Conservation (phyloP, 108 stramenopile species). For the Licmophora abbreviata region DNA sequence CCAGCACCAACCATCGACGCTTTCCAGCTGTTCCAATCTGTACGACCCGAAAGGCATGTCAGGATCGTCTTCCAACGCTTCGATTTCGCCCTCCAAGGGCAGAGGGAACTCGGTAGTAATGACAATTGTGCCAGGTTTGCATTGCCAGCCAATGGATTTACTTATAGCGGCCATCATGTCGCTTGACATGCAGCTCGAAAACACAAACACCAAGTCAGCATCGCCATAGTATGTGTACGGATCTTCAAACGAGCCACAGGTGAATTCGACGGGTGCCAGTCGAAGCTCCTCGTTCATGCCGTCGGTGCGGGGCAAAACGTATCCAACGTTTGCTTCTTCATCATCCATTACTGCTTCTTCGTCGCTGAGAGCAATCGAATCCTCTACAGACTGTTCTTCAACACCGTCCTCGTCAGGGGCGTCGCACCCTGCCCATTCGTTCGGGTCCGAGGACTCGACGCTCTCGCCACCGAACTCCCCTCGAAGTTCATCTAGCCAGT, state of each 20-base stretch:
- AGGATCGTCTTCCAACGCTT: slow-evolving; percentile 32
- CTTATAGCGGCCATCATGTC: slow-evolving; percentile 34
- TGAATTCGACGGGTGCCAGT: slow-evolving; percentile 49
- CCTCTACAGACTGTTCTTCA: not conserved
- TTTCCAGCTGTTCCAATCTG: slow-evolving; percentile 54
- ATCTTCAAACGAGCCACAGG: slow-evolving; percentile 66
- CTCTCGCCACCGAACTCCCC: not conserved
- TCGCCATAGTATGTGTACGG: slow-evolving; percentile 67
- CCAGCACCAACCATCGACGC: slow-evolving; percentile 52
- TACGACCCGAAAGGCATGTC: slow-evolving; percentile 42
- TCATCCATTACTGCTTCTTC: not conserved
- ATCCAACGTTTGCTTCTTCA: not conserved
- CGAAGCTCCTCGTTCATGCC: not conserved
- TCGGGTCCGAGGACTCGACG: not conserved
- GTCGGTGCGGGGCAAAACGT: not conserved
- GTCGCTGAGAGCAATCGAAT: not conserved
- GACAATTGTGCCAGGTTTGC: slow-evolving; percentile 62
- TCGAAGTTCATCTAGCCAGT: not conserved
- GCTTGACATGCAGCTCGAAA: slow-evolving; percentile 56
- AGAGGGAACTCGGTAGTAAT: slow-evolving; percentile 73
- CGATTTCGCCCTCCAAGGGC: slow-evolving; percentile 22
- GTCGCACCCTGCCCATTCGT: not conserved
- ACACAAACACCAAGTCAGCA: slow-evolving; percentile 63
- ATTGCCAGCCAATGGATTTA: slow-evolving; percentile 58
- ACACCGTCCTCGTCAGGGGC: not conserved